phyloP scores from a whole-genome alignment of 1,284 basidiomycete species.

The Pseudozyma thailandica region DNA sequence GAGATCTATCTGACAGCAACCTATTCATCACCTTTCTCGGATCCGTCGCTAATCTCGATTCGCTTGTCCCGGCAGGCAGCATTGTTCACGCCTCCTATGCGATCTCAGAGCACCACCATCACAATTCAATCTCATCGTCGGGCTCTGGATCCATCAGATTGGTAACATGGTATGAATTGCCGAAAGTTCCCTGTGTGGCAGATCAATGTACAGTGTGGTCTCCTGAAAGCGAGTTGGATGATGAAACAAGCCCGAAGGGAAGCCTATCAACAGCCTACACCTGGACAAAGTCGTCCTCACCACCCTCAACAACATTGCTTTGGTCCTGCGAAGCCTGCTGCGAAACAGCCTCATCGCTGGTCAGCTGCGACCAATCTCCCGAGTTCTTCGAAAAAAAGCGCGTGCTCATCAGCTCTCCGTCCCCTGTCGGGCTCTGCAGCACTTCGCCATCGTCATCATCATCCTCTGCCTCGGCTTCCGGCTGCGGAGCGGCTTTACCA shows the following conservation, averaged over 20 bases:
- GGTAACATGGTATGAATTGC: no score
- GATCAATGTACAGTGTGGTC: not conserved
- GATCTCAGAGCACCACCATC: no score
- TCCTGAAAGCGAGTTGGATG: no score
- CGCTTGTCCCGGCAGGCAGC: no score
- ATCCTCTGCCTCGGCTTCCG: not conserved
- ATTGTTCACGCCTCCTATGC: no score
- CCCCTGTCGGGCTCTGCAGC: constrained; percentile 21
- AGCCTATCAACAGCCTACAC: constrained; percentile 9
- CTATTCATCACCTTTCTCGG: no score
- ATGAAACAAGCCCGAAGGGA: no score
- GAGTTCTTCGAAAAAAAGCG: constrained; percentile 23
- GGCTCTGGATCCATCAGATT: no score
- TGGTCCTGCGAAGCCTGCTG: not conserved
- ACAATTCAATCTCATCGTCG: no score
- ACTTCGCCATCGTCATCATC: constrained; percentile 14
- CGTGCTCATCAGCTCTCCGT: constrained; percentile 29
- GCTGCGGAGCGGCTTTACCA: constrained; percentile 12
- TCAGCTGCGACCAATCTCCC: constrained; percentile 47
- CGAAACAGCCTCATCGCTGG: not conserved
- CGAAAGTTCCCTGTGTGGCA: no score
- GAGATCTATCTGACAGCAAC: not conserved
- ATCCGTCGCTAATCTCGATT: no score
- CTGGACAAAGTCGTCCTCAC: constrained; percentile 42
- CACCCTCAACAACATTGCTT: constrained; percentile 4